A percentile compares a stretch with the other conserved stretches of the same genome.
phyloP scores from a whole-genome alignment of 257 asterid genomes.

The Avicennia marina region DNA sequence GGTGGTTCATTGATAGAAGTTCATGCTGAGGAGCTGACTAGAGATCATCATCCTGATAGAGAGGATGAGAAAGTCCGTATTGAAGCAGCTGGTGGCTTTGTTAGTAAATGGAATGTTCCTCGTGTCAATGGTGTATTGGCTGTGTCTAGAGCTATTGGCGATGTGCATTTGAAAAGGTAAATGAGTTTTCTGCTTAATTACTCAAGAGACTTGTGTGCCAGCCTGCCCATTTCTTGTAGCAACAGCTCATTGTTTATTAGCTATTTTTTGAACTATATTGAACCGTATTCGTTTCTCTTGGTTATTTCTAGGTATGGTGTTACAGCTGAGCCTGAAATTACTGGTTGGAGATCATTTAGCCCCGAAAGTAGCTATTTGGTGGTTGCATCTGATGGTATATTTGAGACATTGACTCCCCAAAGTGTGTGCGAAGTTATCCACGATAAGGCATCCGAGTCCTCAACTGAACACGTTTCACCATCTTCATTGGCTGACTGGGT shows the following conservation, averaged over 20 bases:
- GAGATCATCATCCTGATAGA: conserved; percentile 66
- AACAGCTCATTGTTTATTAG: background rate
- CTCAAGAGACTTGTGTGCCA: background rate
- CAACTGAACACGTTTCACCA: conserved; percentile 11
- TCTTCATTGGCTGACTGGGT: conserved; percentile 46
- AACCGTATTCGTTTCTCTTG: background rate
- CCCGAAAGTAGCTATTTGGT: conserved; percentile 40
- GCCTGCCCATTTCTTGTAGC: background rate
- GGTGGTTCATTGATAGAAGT: conserved; percentile 22
- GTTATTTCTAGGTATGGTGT: conserved; percentile 50
- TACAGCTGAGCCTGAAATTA: conserved; percentile 60
- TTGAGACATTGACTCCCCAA: conserved; percentile 51
- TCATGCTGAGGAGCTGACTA: conserved; percentile 55
- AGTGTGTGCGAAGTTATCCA: conserved; percentile 46
- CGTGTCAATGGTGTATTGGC: conserved; percentile 79
- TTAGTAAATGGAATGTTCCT: conserved; percentile 38
- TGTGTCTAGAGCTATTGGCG: conserved; percentile 74
- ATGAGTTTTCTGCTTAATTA: background rate
- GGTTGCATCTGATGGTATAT: conserved; percentile 70
- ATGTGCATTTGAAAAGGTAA: conserved; percentile 50
- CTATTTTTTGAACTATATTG: too few relatives aligned
- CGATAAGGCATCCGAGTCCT: conserved; percentile 7
- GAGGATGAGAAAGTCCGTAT: conserved; percentile 72
- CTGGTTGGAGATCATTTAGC: conserved; percentile 45
- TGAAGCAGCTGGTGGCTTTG: conserved; percentile 46